Evolutionary conservation across 495 filamentous ascomycete genomes (phyloP).

Genomic region (Parachaetomium inaequale): DNA sequence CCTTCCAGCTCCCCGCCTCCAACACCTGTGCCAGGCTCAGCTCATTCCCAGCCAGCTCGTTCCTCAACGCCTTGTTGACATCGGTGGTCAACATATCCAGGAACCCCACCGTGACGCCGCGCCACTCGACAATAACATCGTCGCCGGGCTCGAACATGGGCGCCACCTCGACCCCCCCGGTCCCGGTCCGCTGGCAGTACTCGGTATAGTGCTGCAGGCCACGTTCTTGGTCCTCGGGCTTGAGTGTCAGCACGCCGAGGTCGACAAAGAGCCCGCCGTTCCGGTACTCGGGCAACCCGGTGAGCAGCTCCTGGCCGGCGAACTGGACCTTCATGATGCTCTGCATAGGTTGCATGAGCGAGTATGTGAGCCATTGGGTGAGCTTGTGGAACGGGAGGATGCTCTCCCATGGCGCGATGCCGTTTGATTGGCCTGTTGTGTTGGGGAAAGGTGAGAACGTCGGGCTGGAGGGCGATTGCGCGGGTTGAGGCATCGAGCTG

Average conservation of each 20-base stretch:
- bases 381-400: constrained; percentile 90
- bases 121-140: constrained; percentile 86
- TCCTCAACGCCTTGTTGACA: constrained; percentile 60
- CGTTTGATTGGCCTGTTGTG: constrained; percentile 31
- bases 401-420: constrained; percentile 76
- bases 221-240: constrained; percentile 58
- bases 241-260: constrained; percentile 74
- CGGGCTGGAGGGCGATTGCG: constrained; percentile 49
- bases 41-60: constrained; percentile 51
- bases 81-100: constrained; percentile 70
- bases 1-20: constrained; percentile 96
- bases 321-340: constrained; percentile 73
- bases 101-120: constrained; percentile 77
- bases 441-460: constrained; percentile 48
- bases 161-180: constrained; percentile 64
- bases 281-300: constrained; percentile 81
- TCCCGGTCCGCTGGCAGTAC: constrained; percentile 70
- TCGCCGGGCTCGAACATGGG: constrained; percentile 75
- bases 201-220: constrained; percentile 68
- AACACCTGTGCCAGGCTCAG: constrained; percentile 74
- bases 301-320: constrained; percentile 71
- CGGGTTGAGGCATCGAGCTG: constrained; percentile 68
- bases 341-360: constrained; percentile 81
- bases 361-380: constrained; percentile 78
- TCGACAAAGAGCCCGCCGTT: constrained; percentile 87